Evolutionary conservation across 2,329 filamentous ascomycete species (phyloP), one percentile per base, ranked within the genome.

Genomic region (Gremmenia infestans): DNA sequence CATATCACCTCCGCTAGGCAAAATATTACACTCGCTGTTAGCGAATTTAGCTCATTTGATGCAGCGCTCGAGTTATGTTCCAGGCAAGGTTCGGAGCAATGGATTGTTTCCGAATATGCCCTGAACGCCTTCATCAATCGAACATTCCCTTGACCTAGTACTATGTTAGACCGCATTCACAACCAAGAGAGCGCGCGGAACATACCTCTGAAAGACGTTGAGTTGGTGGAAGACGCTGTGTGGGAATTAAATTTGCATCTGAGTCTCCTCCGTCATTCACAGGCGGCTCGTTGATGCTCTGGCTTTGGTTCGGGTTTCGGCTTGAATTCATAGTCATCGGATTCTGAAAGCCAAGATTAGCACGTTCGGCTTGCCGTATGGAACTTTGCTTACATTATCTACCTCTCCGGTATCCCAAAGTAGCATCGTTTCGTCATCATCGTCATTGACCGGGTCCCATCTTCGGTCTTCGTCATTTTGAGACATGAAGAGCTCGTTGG

Each of bases 381-480:
- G 12, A 48, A 6, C 11, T 42, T 47, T 52, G 71, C 78, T 76
- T 72, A 87, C 85, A 60, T 79, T 77, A 48, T 86, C 79, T 39
- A 79, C 52, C 37, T 12, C 81, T 66, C 81, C 87, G 51, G 85
- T 79, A 70, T 91, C 87, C 89, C 89, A 93, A 39, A 85, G 86
- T 46, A 92, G 73, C 63, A 85, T 83, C 50, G 85, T 83, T 60
- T 84, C 81, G 32, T 86, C 85, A 6, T 82, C 81, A 12, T 85
- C 80, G 32, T 81, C 84, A 52, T 82, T 79, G 2, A 87, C 77
- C 2, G 88, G 88, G 61, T 91, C 86, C 88, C 89, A 93, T 53
- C 77, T 74, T 46, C 80, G 77, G 59, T 90, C 87, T 23, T 90
- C 86, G 32, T 89, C 84, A 8, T 17, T 23, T 22, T 22, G 45